Conservation (phyloP, 768 basidiomycete genomes). For the Serendipita sp. region DNA sequence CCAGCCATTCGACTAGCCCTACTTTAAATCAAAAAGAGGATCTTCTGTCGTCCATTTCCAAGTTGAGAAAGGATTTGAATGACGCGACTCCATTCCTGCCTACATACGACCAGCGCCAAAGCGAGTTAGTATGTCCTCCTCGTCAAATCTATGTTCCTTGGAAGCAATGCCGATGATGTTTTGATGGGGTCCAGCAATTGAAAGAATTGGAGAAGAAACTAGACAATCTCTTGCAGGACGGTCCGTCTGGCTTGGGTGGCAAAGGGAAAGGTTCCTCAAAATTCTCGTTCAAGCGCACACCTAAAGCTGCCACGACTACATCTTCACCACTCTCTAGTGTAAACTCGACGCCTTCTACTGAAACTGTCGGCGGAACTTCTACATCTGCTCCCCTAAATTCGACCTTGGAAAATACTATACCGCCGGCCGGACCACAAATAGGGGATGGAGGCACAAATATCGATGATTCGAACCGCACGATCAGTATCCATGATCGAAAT, state of each 20-base stretch:
- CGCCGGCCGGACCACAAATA: no score
- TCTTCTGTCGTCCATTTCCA: constrained; percentile 36
- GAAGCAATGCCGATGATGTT: no score
- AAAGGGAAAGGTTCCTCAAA: constrained; percentile 22
- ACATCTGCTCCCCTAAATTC: no score
- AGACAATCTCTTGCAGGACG: constrained; percentile 17
- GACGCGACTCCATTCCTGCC: constrained; percentile 54
- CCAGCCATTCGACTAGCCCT: not conserved
- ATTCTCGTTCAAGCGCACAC: constrained; percentile 51
- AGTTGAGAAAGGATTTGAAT: constrained; percentile 43
- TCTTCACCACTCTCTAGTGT: no score
- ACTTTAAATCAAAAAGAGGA: constrained; percentile 10
- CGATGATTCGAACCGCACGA: no score
- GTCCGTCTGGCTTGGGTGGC: not conserved
- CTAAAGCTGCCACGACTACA: no score
- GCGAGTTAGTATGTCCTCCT: constrained; percentile 37
- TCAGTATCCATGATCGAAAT: not conserved
- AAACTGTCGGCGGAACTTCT: not conserved
- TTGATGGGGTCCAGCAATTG: constrained; percentile 37
- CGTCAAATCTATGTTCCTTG: not conserved
- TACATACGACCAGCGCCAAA: constrained; percentile 58
- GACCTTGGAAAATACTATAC: no score
- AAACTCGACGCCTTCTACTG: not conserved
- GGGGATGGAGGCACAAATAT: no score
- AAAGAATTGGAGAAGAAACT: constrained; percentile 42